Evolutionary conservation across 1,284 basidiomycete species (phyloP).

Genomic region (Heterobasidion occidentale): DNA sequence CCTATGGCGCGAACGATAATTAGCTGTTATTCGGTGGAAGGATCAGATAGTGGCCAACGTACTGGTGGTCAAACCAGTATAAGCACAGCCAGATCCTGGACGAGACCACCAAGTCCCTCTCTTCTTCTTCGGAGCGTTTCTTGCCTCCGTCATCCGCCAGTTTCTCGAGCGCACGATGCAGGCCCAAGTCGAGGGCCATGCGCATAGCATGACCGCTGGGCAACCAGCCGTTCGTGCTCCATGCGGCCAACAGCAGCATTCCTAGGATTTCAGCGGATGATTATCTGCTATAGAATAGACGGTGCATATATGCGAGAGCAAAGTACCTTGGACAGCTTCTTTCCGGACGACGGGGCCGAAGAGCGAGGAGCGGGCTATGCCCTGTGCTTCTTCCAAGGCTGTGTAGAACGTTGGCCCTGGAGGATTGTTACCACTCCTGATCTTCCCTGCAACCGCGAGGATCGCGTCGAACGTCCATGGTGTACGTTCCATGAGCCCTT

Average conservation of each 20-base stretch:
- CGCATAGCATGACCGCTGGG: slow-evolving; percentile 90
- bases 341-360: slow-evolving; percentile 90
- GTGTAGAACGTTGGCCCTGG: slow-evolving; percentile 82
- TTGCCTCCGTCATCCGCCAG: slow-evolving; percentile 70
- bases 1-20: slow-evolving; percentile 28
- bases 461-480: slow-evolving; percentile 92
- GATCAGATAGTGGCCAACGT: slow-evolving; percentile 20
- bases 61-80: slow-evolving; percentile 92
- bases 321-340: slow-evolving; percentile 83
- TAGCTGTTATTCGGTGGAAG: slow-evolving; percentile 14
- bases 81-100: slow-evolving; percentile 91
- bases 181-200: slow-evolving; percentile 88
- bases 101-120: slow-evolving; percentile 83
- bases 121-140: slow-evolving; percentile 71
- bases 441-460: slow-evolving; percentile 85
- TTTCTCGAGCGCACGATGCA: slow-evolving; percentile 86
- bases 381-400: slow-evolving; percentile 89
- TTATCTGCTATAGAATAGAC: neutral
- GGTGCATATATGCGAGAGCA: neutral
- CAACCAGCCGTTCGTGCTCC: slow-evolving; percentile 92
- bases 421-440: slow-evolving; percentile 82
- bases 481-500: slow-evolving; percentile 80
- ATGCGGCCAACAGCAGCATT: slow-evolving; percentile 85
- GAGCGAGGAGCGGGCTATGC: slow-evolving; percentile 85
- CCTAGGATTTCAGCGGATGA: slow-evolving; percentile 28